Evolutionary conservation across 805 yeast genomes (phyloP).

Genomic region (Myxozyma geophila): DNA sequence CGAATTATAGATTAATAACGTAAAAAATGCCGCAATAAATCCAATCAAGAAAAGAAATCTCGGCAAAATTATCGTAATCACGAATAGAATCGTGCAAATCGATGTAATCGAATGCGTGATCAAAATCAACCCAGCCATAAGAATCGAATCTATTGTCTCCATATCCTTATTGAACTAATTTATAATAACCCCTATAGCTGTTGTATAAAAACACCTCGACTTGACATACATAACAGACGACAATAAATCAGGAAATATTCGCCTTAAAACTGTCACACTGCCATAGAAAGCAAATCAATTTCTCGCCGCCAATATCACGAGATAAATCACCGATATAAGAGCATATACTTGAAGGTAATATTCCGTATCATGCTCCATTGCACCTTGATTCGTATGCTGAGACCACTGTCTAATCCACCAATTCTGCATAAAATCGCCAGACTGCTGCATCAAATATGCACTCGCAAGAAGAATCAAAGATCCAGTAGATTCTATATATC

Average conservation of each 20-base stretch:
- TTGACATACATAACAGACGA: constrained; percentile 72
- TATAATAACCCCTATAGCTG: constrained; percentile 95
- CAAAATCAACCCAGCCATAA: constrained; percentile 58
- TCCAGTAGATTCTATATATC: constrained; percentile 2
- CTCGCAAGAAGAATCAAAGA: background rate
- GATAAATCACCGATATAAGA: constrained; percentile 66
- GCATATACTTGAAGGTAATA: constrained; percentile 13
- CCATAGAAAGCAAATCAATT: constrained; percentile 44
- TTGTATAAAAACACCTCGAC: constrained; percentile 87
- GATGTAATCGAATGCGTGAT: constrained; percentile 3
- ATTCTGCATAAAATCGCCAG: constrained; percentile 7
- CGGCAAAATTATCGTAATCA: constrained; percentile 83
- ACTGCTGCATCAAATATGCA: constrained; percentile 5
- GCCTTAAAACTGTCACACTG: constrained; percentile 68
- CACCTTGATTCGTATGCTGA: background rate
- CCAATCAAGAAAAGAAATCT: constrained; percentile 74
- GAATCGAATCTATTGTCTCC: constrained; percentile 90
- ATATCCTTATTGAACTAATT: constrained; percentile 94
- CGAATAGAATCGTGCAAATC: constrained; percentile 65
- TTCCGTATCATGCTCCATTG: background rate
- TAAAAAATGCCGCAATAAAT: constrained; percentile 64
- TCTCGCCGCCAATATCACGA: constrained; percentile 36
- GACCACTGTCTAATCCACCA: constrained; percentile 21
- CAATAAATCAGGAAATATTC: constrained; percentile 68
- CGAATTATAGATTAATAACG: constrained; percentile 67